Percentiles rank a stretch among this genome's conserved stretches.
phyloP scores from a whole-genome alignment of 345 rosid species.

The Citrus sp. region DNA sequence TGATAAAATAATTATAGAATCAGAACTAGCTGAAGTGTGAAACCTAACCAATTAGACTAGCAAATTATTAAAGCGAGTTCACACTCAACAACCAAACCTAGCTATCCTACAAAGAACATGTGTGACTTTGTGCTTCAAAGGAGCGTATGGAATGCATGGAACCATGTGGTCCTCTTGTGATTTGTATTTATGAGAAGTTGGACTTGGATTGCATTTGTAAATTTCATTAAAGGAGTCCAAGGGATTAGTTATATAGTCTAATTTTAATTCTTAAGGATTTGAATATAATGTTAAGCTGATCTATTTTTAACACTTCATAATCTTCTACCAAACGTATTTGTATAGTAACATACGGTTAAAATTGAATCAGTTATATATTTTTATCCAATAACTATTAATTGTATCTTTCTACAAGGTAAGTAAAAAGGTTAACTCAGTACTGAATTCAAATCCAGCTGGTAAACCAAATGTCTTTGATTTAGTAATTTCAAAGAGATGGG shows the following conservation, averaged over 20 bases:
- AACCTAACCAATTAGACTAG: not conserved
- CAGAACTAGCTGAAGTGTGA: not conserved
- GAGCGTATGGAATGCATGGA: not conserved
- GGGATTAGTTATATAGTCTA: not conserved
- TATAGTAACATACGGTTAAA: no score
- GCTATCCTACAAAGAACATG: not conserved
- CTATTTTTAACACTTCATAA: no score
- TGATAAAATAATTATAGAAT: not conserved
- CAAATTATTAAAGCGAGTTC: not conserved
- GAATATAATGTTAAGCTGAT: no score
- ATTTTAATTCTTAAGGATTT: not conserved
- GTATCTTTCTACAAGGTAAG: no score
- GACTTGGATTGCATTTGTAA: not conserved
- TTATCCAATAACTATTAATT: no score
- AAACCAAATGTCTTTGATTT: not conserved
- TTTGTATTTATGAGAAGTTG: conserved; percentile 1
- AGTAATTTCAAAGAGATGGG: not conserved
- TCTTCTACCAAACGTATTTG: no score
- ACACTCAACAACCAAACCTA: conserved; percentile 11
- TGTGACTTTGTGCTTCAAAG: not conserved
- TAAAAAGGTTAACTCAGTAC: fast-evolving
- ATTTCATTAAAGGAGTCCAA: not conserved
- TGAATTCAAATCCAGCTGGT: not conserved
- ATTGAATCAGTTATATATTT: no score
- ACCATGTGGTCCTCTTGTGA: not conserved